Evolutionary conservation across 192 early-diverging fungal genomes (phyloP).

Genomic region (Coemansia sp.): DNA sequence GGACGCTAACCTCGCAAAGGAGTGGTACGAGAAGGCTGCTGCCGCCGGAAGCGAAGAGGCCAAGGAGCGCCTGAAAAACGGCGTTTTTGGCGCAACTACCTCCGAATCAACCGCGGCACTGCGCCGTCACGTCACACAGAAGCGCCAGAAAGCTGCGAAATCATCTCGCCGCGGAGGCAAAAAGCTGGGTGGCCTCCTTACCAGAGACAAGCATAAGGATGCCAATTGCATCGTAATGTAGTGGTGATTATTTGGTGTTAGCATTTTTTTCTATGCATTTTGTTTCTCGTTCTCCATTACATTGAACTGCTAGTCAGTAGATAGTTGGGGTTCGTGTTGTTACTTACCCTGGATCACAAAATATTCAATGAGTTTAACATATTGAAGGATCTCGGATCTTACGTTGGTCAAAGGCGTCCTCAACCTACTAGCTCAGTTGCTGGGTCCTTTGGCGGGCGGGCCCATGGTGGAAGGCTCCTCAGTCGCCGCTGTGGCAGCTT

Average conservation of each 20-base stretch:
- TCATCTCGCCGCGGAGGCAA: constrained; percentile 29
- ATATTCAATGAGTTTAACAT: not conserved
- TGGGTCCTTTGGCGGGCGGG: not conserved
- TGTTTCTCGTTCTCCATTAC: no score
- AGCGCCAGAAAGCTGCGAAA: constrained; percentile 50
- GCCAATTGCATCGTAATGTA: constrained; percentile 52
- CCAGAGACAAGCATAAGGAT: constrained; percentile 43
- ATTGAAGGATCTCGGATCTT: not conserved
- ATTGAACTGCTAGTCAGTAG: no score
- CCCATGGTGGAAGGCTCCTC: not conserved
- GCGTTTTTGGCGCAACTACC: constrained; percentile 23
- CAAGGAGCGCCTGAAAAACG: constrained; percentile 48
- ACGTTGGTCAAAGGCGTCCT: no score
- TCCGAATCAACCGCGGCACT: constrained; percentile 47
- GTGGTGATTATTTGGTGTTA: no score
- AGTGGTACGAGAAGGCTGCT: constrained; percentile 72
- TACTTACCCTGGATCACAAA: no score
- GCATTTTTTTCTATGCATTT: no score
- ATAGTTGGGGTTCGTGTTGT: no score
- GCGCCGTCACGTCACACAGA: constrained; percentile 56
- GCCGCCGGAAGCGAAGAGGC: constrained; percentile 57
- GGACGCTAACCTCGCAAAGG: constrained; percentile 59
- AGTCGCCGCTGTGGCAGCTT: not conserved
- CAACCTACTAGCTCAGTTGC: not conserved
- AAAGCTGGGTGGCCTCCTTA: constrained; percentile 31